Base-by-base conservation (phyloP, 345 rosid species). In the Gossypium australe region DNA sequence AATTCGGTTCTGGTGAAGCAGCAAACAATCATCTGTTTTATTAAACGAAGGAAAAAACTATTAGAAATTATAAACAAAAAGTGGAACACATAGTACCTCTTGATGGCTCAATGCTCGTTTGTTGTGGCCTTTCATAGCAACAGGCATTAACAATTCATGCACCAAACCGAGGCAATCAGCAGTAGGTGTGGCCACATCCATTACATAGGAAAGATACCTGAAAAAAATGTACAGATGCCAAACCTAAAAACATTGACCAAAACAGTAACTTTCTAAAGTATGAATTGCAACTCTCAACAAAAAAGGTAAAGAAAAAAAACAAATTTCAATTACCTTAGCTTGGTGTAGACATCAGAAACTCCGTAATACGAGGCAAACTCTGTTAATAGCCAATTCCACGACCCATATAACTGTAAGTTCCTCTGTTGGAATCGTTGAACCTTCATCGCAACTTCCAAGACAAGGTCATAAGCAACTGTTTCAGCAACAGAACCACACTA, bases 181-280 rank as follows among this genome's bases (percentile, higher is more conserved):
- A 44, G 99, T 95, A 2, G 98, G 99, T 48, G 98, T 95, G 60
- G 99, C 97, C 48, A 95, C 98, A 80, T 93, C 99, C 98, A 93
- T 95, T 58, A 95, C 81, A 82, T 95, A 93, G 73, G 98, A 95
- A 80, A 95, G 89, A 81, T 93, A 91, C 80, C 99, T 91, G 77
- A 70, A 63, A 80, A 80, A 76, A 72, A 47, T 52, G 47, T 68
- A 56, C 12, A 62, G 74, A 65, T 18, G 17, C 24, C 70, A 65
- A 7, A 52, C 66, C 65, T 70, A 12, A 59, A 62, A 71, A 34
- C 73, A 74, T 66, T 60, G 43, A 57, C 20, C 34, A 59, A 25
- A 73, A 68, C 5, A 61, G 66, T 12, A 22, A 1, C 5, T 34
- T 67, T 67, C 11, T 22, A 24, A 55, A 74, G 2, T 47, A 79